Evolutionary conservation across 2,329 filamentous ascomycete genomes (phyloP).

Genomic region (Knufia petricola): DNA sequence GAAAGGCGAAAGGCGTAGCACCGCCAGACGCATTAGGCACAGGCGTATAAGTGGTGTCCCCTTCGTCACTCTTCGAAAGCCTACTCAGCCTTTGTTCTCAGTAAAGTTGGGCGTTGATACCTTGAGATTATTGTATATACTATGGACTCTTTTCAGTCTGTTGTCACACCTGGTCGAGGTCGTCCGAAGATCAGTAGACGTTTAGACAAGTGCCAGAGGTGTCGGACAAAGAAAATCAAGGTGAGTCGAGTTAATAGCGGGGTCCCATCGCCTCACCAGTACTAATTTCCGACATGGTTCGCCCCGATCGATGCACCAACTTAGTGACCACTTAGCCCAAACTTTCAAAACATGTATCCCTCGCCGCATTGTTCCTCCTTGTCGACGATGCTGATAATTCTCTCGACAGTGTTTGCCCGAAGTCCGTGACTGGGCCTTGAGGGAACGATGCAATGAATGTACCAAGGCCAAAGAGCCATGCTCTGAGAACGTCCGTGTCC

Average conservation of each 20-base stretch:
- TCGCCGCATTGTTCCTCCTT: neutral
- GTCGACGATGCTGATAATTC: neutral
- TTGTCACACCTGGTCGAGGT: neutral
- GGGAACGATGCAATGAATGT: slow-evolving; percentile 3
- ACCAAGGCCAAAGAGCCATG: neutral
- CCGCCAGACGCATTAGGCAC: neutral
- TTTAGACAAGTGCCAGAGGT: neutral
- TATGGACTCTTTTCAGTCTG: neutral
- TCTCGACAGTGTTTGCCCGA: slow-evolving; percentile 1
- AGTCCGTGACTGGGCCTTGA: neutral
- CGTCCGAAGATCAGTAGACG: neutral
- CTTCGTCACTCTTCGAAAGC: neutral
- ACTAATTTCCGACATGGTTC: neutral
- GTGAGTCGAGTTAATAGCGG: neutral
- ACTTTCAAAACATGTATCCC: neutral
- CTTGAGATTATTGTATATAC: neutral
- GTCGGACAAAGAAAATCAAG: neutral
- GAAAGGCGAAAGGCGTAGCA: neutral
- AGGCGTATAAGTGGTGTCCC: neutral
- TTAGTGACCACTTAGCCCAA: too few species aligned
- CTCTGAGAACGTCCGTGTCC: neutral
- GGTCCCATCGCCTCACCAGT: neutral
- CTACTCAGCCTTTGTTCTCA: neutral
- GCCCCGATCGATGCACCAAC: neutral
- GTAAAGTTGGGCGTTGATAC: neutral